Conservation (phyloP, 2,329 filamentous ascomycete species). For the Cladophialophora exuberans region DNA sequence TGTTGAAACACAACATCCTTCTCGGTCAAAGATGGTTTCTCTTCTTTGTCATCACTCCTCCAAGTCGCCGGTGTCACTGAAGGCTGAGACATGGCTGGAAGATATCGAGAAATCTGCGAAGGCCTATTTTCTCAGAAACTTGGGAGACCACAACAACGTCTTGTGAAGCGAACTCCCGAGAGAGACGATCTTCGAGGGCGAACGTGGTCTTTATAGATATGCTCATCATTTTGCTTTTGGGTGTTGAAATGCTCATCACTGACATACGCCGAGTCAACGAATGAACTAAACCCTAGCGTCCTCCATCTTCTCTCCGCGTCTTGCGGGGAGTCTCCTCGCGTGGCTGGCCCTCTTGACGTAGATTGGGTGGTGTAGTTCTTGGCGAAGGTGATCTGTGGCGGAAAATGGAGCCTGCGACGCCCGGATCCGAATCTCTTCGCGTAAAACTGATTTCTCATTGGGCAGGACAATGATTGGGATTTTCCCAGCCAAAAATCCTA, state of each 20-base stretch:
- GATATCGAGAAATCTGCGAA: neutral
- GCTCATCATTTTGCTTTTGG: neutral
- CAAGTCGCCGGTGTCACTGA: neutral
- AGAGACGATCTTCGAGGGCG: neutral
- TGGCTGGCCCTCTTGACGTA: neutral
- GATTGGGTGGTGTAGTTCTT: neutral
- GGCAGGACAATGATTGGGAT: neutral
- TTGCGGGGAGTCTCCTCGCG: neutral
- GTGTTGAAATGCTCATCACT: slow-evolving; percentile 2
- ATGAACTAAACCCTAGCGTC: slow-evolving; percentile 6
- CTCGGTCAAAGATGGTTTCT: neutral
- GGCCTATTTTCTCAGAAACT: neutral
- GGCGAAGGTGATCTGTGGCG: slow-evolving; percentile 8
- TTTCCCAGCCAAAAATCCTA: neutral
- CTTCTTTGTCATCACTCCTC: neutral
- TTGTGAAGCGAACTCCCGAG: neutral
- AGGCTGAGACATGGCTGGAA: neutral
- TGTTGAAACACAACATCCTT: slow-evolving; percentile 8
- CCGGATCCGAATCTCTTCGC: slow-evolving; percentile 5
- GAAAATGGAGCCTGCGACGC: neutral
- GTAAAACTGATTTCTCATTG: neutral
- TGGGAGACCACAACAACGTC: neutral
- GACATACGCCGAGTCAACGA: slow-evolving; percentile 19
- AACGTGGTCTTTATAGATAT: neutral
- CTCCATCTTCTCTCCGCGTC: slow-evolving; percentile 14